Evolutionary conservation across 23 red algal genomes (phyloP), one percentile per base, ranked within the genome.

Genomic region (Gracilariopsis chorda): DNA sequence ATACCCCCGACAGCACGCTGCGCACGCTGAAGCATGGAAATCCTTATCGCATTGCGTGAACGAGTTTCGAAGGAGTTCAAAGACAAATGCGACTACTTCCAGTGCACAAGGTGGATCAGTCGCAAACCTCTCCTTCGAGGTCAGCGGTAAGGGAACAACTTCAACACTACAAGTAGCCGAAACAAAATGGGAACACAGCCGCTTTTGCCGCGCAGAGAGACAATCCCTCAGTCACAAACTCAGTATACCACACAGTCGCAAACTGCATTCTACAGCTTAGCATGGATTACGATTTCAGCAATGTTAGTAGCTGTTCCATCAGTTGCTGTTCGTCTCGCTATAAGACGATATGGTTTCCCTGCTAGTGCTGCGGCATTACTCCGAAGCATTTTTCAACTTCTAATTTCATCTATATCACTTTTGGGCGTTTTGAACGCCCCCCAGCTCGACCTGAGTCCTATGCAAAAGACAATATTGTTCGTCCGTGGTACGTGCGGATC

Each of bases 291-390:
- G 40, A 36, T 73, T 46, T 73, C 67, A 10, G 67, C 67, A 25
- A 73, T 73, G 39, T 8, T 73, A 28, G 67, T 73, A 5, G 37
- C 67, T 44, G 40, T 73, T 73, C 67, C 67, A 47, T 45, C 67
- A 44, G 37, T 46, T 73, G 40, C 67, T 35, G 67, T 73, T 1
- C 67, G 67, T 25, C 19, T 46, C 17, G 67, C 67, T 25, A 23
- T 73, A 25, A 73, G 39, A 42, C 67, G 67, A 47, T 73, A 73
- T 73, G 67, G 32, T 37, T 73, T 73, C 67, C 13, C 67, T 23
- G 37, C 67, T 27, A 46, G 39, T 73, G 67, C 67, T 46, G 67
- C 67, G 19, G 67, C n/a, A 23, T n/a, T 73, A 7, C 40, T 73
- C 20, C 67, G 67, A 47, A 45, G 67, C 40, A 2, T 73, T 17